Evolutionary conservation across 2,329 filamentous ascomycete species (phyloP), one percentile per base, ranked within the genome.

Genomic region (Pseudocercospora macadamiae): DNA sequence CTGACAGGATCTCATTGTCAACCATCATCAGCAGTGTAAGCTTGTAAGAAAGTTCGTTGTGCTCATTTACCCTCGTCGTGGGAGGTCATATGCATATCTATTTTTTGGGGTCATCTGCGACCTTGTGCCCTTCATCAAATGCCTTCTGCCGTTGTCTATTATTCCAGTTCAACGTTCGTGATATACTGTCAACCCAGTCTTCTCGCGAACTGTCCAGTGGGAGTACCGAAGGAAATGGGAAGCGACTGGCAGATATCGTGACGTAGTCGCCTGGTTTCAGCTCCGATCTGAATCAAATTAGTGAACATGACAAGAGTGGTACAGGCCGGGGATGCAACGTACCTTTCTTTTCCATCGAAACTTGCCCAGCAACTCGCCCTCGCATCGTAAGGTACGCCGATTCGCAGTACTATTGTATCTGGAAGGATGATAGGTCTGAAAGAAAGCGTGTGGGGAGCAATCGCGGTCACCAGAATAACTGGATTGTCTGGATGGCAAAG

Each of bases 391-490:
- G 95, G 95, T n/a, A 97, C 93, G 9, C 93, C 95, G 16, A 96
- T 83, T 34, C 95, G 86, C 60, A 99, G 80, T 1, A 97, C 93
- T 62, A 97, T 96, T 0, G 93, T 97, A 76, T 99, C 95, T 0
- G 95, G 95, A 2, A 97, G 82, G 69, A 97, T 95, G 69, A 97
- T 95, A n/a, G 93, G 93, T 9, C 95, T 84, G 82, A 97, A 97
- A 2, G 91, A 96, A 2, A 97, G 82, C 0, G 93, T 97, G 75
- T 97, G 93, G 1, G 95, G 91, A 73, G 93, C 97, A 56, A 97
- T 96, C 51, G 93, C 89, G 0, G 93, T 96, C 4, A 97, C 86
- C 1, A 97, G 86, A 76, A 97, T 96, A 48, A 97, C 93, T 0
- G 93, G 95, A 73, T 97, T 97, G 68, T 97, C 95, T 0, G 93